These are phyloP conservation scores for Cryptococcus hybrid DNA, from an alignment of 1,284 basidiomycete genomes.

Conservation along the genomic window DNA sequence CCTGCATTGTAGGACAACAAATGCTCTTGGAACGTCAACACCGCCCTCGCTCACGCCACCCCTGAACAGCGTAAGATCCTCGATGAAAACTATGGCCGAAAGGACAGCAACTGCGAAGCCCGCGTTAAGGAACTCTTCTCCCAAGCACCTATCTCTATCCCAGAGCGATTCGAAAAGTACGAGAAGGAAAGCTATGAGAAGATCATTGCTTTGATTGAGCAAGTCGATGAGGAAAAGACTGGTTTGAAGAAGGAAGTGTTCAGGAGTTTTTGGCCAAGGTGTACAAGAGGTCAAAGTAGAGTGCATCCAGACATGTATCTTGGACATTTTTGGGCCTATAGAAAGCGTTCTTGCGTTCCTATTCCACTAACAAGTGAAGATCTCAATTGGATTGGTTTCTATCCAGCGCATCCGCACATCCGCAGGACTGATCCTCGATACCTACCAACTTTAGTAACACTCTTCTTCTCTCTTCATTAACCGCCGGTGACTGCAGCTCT, in stretches of 20 bases:
- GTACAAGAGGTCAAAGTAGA: constrained; percentile 78
- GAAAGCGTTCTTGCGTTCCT: constrained; percentile 49
- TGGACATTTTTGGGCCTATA: neutral
- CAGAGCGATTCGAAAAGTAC: constrained; percentile 68
- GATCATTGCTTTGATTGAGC: constrained; percentile 65
- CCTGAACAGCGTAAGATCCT: constrained; percentile 59
- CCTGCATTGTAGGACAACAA: constrained; percentile 73
- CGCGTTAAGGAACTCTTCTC: constrained; percentile 71
- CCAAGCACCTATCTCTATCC: constrained; percentile 66
- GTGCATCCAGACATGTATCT: neutral
- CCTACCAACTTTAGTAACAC: constrained; percentile 2
- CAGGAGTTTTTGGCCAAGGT: constrained; percentile 80
- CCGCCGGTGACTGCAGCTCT: constrained; percentile 3
- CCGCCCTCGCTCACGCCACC: constrained; percentile 69
- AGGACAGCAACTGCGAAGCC: constrained; percentile 63
- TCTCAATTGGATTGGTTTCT: neutral
- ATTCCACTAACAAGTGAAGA: no score
- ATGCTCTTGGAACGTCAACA: constrained; percentile 96
- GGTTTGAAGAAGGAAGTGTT: constrained; percentile 79
- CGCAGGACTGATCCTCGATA: neutral
- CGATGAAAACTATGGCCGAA: constrained; percentile 81
- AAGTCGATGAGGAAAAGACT: constrained; percentile 63
- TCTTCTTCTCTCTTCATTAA: neutral
- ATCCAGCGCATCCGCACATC: neutral
- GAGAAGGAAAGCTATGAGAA: constrained; percentile 71